Evolutionary conservation across 2,329 filamentous ascomycete genomes (phyloP), one percentile per base, ranked within the genome.

Genomic region (Colletotrichum musae): DNA sequence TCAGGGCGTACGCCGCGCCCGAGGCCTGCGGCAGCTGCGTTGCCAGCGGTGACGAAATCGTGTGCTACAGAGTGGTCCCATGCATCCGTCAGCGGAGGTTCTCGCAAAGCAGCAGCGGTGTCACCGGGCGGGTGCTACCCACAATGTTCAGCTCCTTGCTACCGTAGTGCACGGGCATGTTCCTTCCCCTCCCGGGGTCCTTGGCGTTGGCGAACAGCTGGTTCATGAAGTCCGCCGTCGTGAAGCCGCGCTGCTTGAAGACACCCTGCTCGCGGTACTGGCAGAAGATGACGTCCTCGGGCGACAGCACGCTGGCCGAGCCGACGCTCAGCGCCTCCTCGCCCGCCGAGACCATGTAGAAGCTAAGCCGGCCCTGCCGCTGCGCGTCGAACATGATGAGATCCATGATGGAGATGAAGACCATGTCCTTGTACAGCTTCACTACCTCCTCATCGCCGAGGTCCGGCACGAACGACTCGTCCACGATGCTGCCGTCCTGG

Each of bases 341-440:
- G 67, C 95, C 95, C 0, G 94, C 93, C 45, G 93, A 95, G 76
- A 95, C 95, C 93, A 99, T 98, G 82, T 99, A 99, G 82, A 99
- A 99, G 80, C 92, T 95, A 64, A 97, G 83, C 21, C 94, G 90
- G n/a, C 95, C 95, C 81, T 99, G 96, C 53, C 96, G 88, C 81
- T 99, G 96, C 0, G 96, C 95, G 77, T 99, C 96, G 77, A 97
- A 98, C 95, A 98, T 98, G 78, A 98, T 93, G 64, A 97, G 81
- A 78, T 99, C 96, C 94, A 99, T 96, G 73, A 98, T 93, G 64
- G 92, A 90, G 10, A 91, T 84, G 43, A 85, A 87, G 10, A 92
- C 75, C 91, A 93, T 92, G 74, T 91, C 88, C 68, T 83, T 86
- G 79, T 92, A 92, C 59, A 91, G 80, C 76, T 89, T 87, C 63